These are phyloP conservation scores for Hypoxylon sp. DNA, from an alignment of 2,329 filamentous ascomycete species.

Conservation along the genomic window DNA sequence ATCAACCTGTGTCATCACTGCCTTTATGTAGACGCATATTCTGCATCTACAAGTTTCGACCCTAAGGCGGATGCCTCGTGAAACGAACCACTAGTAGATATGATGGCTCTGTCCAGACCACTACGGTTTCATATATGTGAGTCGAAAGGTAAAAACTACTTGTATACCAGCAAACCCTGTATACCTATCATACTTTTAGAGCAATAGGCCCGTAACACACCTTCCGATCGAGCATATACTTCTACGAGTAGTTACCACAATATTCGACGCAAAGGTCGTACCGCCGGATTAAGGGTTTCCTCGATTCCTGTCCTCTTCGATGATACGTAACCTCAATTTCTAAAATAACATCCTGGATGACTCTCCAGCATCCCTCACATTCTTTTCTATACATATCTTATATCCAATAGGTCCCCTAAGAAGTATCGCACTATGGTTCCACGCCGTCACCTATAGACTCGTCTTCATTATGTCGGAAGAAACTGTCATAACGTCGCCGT, in stretches of 20 bases:
- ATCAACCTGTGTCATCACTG: not conserved
- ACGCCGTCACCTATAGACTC: not conserved
- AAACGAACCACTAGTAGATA: not conserved
- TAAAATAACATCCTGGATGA: not conserved
- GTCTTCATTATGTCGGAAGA: constrained; percentile 19
- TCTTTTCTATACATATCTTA: not conserved
- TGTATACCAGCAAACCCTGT: too few species aligned
- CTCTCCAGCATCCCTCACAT: not conserved
- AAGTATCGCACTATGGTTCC: constrained; percentile 3
- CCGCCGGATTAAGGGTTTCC: not conserved
- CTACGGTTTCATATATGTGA: not conserved
- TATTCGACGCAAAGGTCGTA: not conserved
- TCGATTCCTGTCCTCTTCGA: not conserved
- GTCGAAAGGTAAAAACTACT: constrained; percentile 1
- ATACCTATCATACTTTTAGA: too few species aligned
- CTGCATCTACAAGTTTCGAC: not conserved
- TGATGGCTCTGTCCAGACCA: not conserved
- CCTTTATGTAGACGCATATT: not conserved
- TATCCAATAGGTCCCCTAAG: not conserved
- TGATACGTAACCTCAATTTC: not conserved
- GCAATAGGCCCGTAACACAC: too few species aligned
- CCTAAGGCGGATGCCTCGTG: not conserved
- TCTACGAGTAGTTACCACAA: too few species aligned
- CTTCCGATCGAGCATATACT: too few species aligned
- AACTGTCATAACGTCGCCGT: constrained; percentile 17